Evolutionary conservation across 495 filamentous ascomycete genomes (phyloP).

Genomic region (Aspergillus coremiiformis): DNA sequence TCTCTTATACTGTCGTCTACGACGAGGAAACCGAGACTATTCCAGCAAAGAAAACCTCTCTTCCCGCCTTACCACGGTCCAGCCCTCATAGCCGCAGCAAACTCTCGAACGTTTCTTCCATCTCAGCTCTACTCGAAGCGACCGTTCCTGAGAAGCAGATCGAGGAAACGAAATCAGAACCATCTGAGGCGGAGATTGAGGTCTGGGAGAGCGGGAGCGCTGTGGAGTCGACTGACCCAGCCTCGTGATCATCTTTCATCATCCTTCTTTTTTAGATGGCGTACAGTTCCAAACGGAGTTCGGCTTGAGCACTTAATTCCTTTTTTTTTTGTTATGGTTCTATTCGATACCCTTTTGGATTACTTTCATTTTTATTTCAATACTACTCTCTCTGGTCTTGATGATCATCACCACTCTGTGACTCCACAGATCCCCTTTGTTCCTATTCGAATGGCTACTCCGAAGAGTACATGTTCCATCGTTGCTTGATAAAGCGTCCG

Average conservation of each 20-base stretch:
- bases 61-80: conserved; percentile 6
- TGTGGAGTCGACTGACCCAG: conserved; percentile 26
- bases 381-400: not conserved
- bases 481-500: not conserved
- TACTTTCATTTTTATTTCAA: conserved; percentile 5
- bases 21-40: conserved; percentile 36
- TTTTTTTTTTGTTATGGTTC: not conserved
- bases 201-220: conserved; percentile 60
- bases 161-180: conserved; percentile 5
- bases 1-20: conserved; percentile 50
- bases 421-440: not conserved
- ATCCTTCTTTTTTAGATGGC: conserved; percentile 5
- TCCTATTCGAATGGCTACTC: not conserved
- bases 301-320: not conserved
- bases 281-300: not conserved
- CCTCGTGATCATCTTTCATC: conserved; percentile 21
- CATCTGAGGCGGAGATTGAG: conserved; percentile 30
- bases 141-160: conserved; percentile 11
- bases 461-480: not conserved
- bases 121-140: conserved; percentile 27
- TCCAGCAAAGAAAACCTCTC: conserved; percentile 17
- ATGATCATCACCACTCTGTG: not conserved
- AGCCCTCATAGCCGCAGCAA: conserved; percentile 14
- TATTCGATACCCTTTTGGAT: conserved; percentile 11
- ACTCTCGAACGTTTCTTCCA: conserved; percentile 21